A percentile compares a stretch with the other conserved stretches of the same genome.
Evolutionary conservation across 768 basidiomycete genomes (phyloP).

Genomic region (Kwoniella botswanensis): DNA sequence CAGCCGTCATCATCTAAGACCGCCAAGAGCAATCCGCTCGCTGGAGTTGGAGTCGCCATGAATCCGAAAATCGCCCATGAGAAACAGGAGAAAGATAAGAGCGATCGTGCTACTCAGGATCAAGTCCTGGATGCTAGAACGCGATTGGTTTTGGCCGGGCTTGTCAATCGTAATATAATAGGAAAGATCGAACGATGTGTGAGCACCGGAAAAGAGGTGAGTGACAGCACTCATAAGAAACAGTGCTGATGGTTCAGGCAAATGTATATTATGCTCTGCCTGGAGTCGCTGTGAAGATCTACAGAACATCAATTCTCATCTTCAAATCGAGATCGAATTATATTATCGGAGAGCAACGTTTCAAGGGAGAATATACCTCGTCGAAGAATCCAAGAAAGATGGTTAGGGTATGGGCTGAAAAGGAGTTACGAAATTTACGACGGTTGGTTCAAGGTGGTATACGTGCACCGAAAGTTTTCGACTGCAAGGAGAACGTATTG

Average conservation of each 20-base stretch:
- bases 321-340: constrained; percentile 99
- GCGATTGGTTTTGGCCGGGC: constrained; percentile 89
- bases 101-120: constrained; percentile 93
- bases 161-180: constrained; percentile 87
- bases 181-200: constrained; percentile 94
- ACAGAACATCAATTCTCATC: constrained; percentile 95
- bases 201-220: constrained; percentile 95
- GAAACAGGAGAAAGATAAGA: constrained; percentile 92
- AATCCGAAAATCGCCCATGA: constrained; percentile 92
- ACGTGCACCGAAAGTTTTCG: constrained; percentile 82
- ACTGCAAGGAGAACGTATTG: constrained; percentile 94
- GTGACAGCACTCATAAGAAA: constrained; percentile 26
- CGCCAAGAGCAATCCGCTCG: constrained; percentile 3
- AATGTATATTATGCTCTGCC: constrained; percentile 66
- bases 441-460: constrained; percentile 82
- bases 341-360: constrained; percentile 94
- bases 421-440: constrained; percentile 95
- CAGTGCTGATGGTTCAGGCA: constrained; percentile 64
- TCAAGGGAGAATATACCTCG: constrained; percentile 75
- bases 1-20: constrained; percentile 64
- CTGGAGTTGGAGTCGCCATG: constrained; percentile 66
- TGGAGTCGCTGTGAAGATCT: constrained; percentile 86
- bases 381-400: constrained; percentile 92
- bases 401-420: constrained; percentile 98
- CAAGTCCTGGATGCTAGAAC: constrained; percentile 98